These are phyloP conservation scores for Pichia kluyveri DNA, from an alignment of 805 yeast genomes.

Conservation along the genomic window DNA sequence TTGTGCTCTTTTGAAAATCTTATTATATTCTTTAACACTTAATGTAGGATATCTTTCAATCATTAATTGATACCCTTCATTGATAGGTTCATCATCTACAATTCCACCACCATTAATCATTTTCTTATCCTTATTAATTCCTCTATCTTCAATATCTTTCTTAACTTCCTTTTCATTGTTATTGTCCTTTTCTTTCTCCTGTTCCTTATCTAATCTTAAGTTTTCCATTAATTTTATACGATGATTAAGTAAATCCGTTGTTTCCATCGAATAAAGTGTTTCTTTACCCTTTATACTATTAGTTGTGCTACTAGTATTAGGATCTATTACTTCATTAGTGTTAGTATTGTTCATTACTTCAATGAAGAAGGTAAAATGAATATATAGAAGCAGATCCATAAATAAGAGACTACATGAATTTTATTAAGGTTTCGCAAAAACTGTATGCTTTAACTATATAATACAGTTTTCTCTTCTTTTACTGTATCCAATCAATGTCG, in stretches of 20 bases:
- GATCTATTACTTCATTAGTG: background rate
- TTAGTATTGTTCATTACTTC: too few species aligned
- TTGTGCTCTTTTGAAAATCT: constrained; percentile 3
- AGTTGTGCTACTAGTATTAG: too few species aligned
- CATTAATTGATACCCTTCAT: background rate
- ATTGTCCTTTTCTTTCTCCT: background rate
- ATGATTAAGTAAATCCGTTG: constrained; percentile 35
- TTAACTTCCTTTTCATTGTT: background rate
- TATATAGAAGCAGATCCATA: too few species aligned
- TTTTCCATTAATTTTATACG: constrained; percentile 34
- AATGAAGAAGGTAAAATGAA: too few species aligned
- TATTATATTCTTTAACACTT: constrained; percentile 19
- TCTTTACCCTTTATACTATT: background rate
- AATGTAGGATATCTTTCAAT: constrained; percentile 2
- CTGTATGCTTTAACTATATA: too few species aligned
- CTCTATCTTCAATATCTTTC: too few species aligned
- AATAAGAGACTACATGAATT: too few species aligned
- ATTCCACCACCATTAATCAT: too few species aligned
- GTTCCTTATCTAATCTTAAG: constrained; percentile 27
- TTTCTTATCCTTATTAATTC: too few species aligned
- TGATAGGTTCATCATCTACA: background rate
- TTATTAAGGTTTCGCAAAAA: too few species aligned
- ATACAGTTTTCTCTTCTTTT: too few species aligned
- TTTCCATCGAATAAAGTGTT: constrained; percentile 18
- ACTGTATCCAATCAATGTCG: constrained; percentile 37